Evolutionary conservation across 2,329 filamentous ascomycete genomes (phyloP), one percentile per base, ranked within the genome.

Genomic region (Hymenoscyphus occultus): DNA sequence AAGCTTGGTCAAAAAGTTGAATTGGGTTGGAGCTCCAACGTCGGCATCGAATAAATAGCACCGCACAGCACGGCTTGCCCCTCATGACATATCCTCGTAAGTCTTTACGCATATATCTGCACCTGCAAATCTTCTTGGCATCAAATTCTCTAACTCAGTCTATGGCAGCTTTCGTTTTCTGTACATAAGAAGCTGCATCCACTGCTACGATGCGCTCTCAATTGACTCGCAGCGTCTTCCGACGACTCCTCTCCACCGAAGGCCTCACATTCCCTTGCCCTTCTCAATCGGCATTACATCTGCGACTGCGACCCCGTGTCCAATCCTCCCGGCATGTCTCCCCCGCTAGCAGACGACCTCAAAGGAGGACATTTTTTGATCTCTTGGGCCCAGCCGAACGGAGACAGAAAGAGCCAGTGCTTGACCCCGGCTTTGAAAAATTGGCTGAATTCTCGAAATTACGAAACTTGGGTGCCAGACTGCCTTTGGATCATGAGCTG

Each of bases 391-490:
- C 87, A 71, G 79, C 85, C 3, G 83, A 86, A 19, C 82, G 85
- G 65, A 79, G 84, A 64, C 77, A 87, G 56, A 88, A 86, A 75
- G 81, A 86, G 28, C 81, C 87, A 60, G 83, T 87, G 71, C 80
- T 88, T 66, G 90, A 87, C 72, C 90, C 86, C 0, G 93, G 92
- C 62, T 85, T 93, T 72, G 86, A 87, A 69, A 84, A 83, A 16
- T 85, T 97, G 79, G 84, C 90, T 71, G 84, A 90, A 65, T 84
- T 92, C 75, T 80, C 84, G 61, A 85, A 85, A 70, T 84, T 86
- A 66, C 79, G 88, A 70, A 81, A 84, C 61, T 83, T 90, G 64
- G 82, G 84, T 61, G 80, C 87, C 42, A 85, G 92, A 40, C 84
- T 86, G 10, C 92, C 91, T 16, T 77, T 84, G 0, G 79, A 81